Evolutionary conservation across 495 filamentous ascomycete genomes (phyloP), one percentile per base, ranked within the genome.

Genomic region (Penicillium antarcticum): DNA sequence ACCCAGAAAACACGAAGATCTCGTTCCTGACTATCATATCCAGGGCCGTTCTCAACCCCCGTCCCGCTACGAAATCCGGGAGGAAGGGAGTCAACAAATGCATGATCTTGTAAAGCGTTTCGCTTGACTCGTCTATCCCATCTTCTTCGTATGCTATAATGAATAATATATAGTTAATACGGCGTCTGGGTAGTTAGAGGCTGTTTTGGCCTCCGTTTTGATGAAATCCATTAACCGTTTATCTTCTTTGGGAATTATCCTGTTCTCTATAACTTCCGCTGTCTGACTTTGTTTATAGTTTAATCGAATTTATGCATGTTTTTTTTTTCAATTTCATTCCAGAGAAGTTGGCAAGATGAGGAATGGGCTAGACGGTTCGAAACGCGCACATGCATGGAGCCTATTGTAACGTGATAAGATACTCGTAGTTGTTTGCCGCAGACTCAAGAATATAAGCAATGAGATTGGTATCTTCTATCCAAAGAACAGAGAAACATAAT

Each of bases 41-140:
- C 60, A 94, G 91, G 43, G 91, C 91, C 47, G 91, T 94, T 17
- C 79, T 95, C 46, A 89, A 87, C 62, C 90, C 89, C 29, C 82
- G 84, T 47, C 86, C 87, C 21, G 66, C 80, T 44, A 58, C 75
- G 14, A 79, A 80, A 55, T 82, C 81, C 62, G 80, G 82, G 68
- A 85, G 82, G 72, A 79, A 76, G 57, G 42, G 40, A 44, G 48
- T 51, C 40, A 63, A 56, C 61, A 89, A 87, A 75, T 96, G 91
- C 75, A 67, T 76, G 34, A 87, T 96, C 65, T 78, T 96, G 63
- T 96, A 75, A 76, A 67, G 53, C 16, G 41, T 41, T 42, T 50
- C 47, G 44, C 50, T 60, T 31, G 50, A 44, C 44, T 35, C 39
- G 19, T 48, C 36, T 24, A 35, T 48, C 48, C 54, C 42, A 55